A percentile compares a stretch with the other conserved stretches of the same genome.
Conservation (phyloP, 1,284 basidiomycete genomes). For the Sporisorium scitamineum region DNA sequence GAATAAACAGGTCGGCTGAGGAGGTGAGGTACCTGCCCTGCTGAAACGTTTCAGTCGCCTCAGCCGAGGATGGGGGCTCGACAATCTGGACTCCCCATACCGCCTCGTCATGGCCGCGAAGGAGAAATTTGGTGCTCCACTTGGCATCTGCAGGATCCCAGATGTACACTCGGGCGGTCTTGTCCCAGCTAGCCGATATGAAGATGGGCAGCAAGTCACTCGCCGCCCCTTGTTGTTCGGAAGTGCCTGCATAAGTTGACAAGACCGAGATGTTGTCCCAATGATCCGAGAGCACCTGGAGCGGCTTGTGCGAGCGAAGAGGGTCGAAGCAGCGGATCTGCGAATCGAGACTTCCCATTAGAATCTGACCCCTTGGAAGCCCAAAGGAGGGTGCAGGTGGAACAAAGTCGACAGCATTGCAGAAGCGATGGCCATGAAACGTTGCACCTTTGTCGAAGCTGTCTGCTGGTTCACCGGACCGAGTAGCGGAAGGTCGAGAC, state of each 20-base stretch:
- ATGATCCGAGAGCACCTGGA: constrained; percentile 46
- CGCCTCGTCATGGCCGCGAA: constrained; percentile 51
- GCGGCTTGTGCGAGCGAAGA: constrained; percentile 26
- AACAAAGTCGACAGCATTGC: constrained; percentile 39
- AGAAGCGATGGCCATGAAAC: constrained; percentile 28
- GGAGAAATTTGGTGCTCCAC: constrained; percentile 27
- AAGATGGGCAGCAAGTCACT: constrained; percentile 11
- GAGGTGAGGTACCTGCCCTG: constrained; percentile 46
- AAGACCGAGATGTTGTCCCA: constrained; percentile 55
- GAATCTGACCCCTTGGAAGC: constrained; percentile 26
- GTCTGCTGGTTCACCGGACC: neutral
- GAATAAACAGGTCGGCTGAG: constrained; percentile 54
- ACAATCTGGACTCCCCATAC: constrained; percentile 55
- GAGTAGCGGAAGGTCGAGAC: constrained; percentile 19
- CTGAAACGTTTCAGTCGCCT: neutral
- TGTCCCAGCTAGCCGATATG: constrained; percentile 55
- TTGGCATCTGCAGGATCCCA: constrained; percentile 18
- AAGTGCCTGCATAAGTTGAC: neutral
- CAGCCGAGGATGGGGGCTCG: constrained; percentile 18
- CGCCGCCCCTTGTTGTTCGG: neutral
- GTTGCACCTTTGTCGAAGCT: constrained; percentile 21
- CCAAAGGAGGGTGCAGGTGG: constrained; percentile 2
- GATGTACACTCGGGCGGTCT: constrained; percentile 40
- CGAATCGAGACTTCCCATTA: constrained; percentile 47
- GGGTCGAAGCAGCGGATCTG: constrained; percentile 54